Conservation (phyloP, 1,284 basidiomycete genomes). For the Phellinidium pouzarii region DNA sequence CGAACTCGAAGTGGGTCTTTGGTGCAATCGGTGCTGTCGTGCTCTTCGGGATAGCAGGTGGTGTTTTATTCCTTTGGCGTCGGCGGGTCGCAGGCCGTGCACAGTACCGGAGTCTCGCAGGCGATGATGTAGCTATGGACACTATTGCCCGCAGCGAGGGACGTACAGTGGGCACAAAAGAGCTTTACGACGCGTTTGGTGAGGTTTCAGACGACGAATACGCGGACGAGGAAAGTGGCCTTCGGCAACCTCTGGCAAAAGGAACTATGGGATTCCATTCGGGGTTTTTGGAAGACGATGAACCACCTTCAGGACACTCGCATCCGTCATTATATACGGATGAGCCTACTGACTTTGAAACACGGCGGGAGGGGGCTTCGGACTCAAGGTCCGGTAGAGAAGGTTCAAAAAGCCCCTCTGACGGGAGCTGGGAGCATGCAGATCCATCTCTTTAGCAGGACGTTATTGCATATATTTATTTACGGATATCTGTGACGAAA, state of each 20-base stretch:
- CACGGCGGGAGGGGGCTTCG: slow-evolving; percentile 3
- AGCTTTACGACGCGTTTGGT: slow-evolving; percentile 89
- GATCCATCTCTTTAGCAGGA: slow-evolving; percentile 33
- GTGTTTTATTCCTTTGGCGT: slow-evolving; percentile 43
- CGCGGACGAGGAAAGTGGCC: slow-evolving; percentile 58
- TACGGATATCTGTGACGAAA: background rate
- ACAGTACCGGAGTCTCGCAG: slow-evolving; percentile 64
- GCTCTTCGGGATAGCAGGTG: slow-evolving; percentile 29
- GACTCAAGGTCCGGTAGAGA: slow-evolving; percentile 20
- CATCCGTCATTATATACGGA: slow-evolving; percentile 43
- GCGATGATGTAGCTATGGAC: slow-evolving; percentile 73
- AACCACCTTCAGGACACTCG: slow-evolving; percentile 12
- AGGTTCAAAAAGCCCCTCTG: slow-evolving; percentile 37
- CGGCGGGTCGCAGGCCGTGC: slow-evolving; percentile 45
- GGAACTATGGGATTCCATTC: slow-evolving; percentile 15
- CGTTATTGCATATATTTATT: slow-evolving; percentile 4
- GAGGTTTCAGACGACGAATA: slow-evolving; percentile 71
- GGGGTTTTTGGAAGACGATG: slow-evolving; percentile 26
- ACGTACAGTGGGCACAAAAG: slow-evolving; percentile 56
- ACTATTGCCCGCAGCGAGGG: slow-evolving; percentile 24
- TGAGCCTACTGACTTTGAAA: slow-evolving; percentile 37
- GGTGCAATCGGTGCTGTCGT: slow-evolving; percentile 66
- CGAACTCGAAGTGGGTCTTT: slow-evolving; percentile 80
- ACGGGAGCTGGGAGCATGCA: slow-evolving; percentile 71
- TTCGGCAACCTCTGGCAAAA: slow-evolving; percentile 29